Evolutionary conservation across 2,329 filamentous ascomycete species (phyloP), one percentile per base, ranked within the genome.

Genomic region (Triangularia verruculosa): DNA sequence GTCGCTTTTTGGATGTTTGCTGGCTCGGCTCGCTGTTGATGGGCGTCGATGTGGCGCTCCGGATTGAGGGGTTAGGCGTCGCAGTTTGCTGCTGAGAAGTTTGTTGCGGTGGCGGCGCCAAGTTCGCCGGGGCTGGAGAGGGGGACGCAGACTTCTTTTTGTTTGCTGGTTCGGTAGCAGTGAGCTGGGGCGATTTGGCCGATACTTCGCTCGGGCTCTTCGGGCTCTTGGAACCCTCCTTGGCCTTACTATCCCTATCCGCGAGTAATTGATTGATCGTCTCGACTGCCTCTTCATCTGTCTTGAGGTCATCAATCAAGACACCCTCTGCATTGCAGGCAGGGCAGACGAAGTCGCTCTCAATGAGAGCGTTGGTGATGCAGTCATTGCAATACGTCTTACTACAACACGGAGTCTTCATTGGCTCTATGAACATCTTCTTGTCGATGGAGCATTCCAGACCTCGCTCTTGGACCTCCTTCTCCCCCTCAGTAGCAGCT

Each of bases 301-400:
- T 80, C 74, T 89, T 86, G 70, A 99, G 86, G 78, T 97, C 90
- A 83, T 97, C 94, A 79, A 98, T 91, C 72, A 97, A 83, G 69
- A 97, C 92, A 73, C 92, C 92, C 75, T 97, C 93, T 67, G 89
- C 90, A 78, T 91, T 87, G 82, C 95, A 99, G 71, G 89, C 89
- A 68, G 95, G 95, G 78, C 95, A 99, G 78, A 93, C 84, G 79
- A 99, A 93, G 84, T 99, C 95, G 86, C 90, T 95, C 83, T 98
- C 93, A 80, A 97, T 94, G 79, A 99, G 89, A 79, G 93, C 92
- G 86, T 97, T 97, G 77, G 95, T 96, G 80, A 99, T 97, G 89
- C 95, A 99, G 77, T 97, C 93, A 86, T 95, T 95, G 85, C 95
- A 99, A 84, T 96, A 99, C 75, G 93, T 97, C 86, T 91, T 96